These are phyloP conservation scores for Pyropia yezoensis DNA, from an alignment of 23 red algal genomes.

Conservation along the genomic window DNA sequence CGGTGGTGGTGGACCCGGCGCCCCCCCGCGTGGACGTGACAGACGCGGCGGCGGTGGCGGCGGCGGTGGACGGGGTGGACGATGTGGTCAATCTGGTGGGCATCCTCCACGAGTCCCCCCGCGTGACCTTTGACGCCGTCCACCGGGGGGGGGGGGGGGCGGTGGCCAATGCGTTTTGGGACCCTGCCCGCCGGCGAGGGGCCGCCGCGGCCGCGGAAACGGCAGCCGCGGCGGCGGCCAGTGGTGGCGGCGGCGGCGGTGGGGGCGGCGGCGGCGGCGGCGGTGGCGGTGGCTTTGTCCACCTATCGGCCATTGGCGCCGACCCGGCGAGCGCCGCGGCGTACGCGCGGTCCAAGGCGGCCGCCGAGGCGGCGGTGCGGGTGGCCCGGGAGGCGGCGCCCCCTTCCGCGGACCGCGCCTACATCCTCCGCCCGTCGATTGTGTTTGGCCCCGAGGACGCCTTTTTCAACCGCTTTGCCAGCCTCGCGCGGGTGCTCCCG, in stretches of 20 bases:
- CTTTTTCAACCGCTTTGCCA: conserved; percentile 82
- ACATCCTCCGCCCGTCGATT: conserved; percentile 69
- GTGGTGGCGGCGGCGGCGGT: conserved; percentile 3
- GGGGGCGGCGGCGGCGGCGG: conserved; percentile 42
- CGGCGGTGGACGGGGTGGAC: conserved; percentile 38
- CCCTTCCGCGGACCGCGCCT: conserved; percentile 2
- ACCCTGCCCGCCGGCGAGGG: conserved; percentile 5
- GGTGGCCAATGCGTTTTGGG: conserved; percentile 34
- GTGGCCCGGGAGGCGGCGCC: not conserved
- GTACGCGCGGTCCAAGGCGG: conserved; percentile 74
- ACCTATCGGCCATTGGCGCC: conserved; percentile 84
- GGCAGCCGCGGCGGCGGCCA: conserved; percentile 35
- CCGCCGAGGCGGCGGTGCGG: conserved; percentile 35
- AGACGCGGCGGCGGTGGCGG: conserved; percentile 22
- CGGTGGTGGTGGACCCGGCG: not conserved
- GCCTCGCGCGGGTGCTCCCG: conserved; percentile 52
- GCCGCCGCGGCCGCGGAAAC: conserved; percentile 55
- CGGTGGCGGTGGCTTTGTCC: conserved; percentile 33
- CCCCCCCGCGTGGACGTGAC: conserved; percentile 33
- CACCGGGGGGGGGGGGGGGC: conserved; percentile 37
- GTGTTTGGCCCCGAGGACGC: conserved; percentile 83
- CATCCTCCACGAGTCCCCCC: conserved; percentile 70
- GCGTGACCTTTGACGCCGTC: conserved; percentile 49
- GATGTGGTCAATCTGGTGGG: conserved; percentile 80
- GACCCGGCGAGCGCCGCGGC: conserved; percentile 22